Percentiles rank a stretch among this genome's conserved stretches.
These are phyloP conservation scores for Hypomontagnella submonticulosa DNA, from an alignment of 495 filamentous ascomycete genomes.

Conservation along the genomic window DNA sequence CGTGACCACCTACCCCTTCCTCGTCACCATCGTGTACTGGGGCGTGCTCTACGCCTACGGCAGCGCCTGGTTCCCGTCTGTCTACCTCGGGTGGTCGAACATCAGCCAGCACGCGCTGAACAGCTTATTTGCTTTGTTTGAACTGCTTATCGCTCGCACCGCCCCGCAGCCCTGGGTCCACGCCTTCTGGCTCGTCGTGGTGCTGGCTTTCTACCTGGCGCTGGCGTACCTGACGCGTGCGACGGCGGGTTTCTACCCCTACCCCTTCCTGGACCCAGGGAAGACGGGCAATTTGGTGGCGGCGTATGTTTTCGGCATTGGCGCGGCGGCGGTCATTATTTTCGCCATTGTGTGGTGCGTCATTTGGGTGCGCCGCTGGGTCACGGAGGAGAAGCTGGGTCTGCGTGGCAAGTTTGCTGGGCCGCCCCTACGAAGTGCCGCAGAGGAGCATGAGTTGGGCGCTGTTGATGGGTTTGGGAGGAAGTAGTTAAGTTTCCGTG, in stretches of 20 bases:
- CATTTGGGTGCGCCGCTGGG: constrained; percentile 58
- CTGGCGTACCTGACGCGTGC: constrained; percentile 79
- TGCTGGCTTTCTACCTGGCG: constrained; percentile 76
- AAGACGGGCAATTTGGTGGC: constrained; percentile 56
- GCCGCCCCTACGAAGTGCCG: background rate
- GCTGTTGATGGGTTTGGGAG: background rate
- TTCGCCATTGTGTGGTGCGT: constrained; percentile 66
- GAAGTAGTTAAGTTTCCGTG: background rate
- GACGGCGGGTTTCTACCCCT: constrained; percentile 77
- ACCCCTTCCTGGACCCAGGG: constrained; percentile 74
- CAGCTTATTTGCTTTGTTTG: constrained; percentile 73
- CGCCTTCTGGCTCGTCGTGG: constrained; percentile 64
- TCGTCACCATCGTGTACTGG: constrained; percentile 75
- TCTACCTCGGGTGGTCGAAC: constrained; percentile 73
- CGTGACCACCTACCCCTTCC: constrained; percentile 73
- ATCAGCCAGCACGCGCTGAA: constrained; percentile 81
- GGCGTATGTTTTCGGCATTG: constrained; percentile 71
- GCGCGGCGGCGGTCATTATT: constrained; percentile 69
- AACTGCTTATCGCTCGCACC: constrained; percentile 73
- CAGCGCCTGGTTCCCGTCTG: constrained; percentile 59
- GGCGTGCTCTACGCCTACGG: constrained; percentile 61
- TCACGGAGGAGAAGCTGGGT: constrained; percentile 64
- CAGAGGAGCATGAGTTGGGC: constrained; percentile 16
- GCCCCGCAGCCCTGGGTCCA: constrained; percentile 68
- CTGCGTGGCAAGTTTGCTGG: constrained; percentile 56